These are phyloP conservation scores for Rheum nobile DNA, from an alignment of 148 eudicot genomes.

Conservation along the genomic window DNA sequence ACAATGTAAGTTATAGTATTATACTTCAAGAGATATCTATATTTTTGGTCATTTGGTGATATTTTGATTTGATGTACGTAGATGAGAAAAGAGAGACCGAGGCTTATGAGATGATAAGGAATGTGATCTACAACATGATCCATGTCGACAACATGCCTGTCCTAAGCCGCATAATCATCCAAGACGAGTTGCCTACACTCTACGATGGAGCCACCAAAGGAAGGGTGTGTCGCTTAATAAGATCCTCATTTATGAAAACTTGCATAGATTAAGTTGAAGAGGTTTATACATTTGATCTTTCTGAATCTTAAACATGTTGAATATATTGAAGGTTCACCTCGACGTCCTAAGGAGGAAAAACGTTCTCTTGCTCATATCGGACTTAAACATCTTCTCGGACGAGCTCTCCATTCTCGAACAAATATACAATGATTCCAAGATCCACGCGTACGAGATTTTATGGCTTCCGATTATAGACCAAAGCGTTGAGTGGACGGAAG, in stretches of 20 bases:
- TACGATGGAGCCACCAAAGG: conserved; percentile 29
- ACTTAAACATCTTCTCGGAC: conserved; percentile 42
- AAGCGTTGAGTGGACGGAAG: conserved; percentile 26
- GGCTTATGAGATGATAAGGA: conserved; percentile 21
- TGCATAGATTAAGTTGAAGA: too few relatives aligned
- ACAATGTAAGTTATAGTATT: neutral
- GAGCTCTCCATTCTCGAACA: conserved; percentile 60
- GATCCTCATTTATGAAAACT: too few relatives aligned
- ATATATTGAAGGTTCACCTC: conserved; percentile 21
- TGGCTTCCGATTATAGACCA: conserved; percentile 55
- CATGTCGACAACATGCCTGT: conserved; percentile 63
- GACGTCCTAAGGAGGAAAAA: conserved; percentile 46
- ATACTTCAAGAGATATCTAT: neutral
- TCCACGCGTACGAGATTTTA: conserved; percentile 37
- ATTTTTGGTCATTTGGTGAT: neutral
- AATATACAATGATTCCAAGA: conserved; percentile 38
- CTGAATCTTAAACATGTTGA: neutral
- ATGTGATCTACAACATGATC: conserved; percentile 24
- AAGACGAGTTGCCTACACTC: conserved; percentile 37
- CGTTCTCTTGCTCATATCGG: conserved; percentile 55
- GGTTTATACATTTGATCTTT: neutral
- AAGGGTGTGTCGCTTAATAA: neutral
- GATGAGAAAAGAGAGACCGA: conserved; percentile 35
- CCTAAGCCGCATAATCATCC: conserved; percentile 29
- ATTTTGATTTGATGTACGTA: conserved; percentile 7